phyloP scores from a whole-genome alignment of 73 alveolate genomes.

The Durusdinium trenchii region DNA sequence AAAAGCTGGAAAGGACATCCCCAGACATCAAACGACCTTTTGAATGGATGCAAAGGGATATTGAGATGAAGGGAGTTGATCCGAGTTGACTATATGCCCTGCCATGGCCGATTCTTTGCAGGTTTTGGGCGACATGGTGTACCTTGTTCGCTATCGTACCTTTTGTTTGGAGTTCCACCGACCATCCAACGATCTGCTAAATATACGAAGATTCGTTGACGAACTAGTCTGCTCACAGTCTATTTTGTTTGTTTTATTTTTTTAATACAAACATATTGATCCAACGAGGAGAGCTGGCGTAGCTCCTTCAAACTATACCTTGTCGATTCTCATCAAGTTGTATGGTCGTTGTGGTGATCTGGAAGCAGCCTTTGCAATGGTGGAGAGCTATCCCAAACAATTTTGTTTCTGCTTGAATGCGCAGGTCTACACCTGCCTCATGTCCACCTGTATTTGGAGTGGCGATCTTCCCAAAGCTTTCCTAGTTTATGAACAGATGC shows the following conservation, averaged over 20 bases:
- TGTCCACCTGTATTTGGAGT: slow-evolving; percentile 82
- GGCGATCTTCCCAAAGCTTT: slow-evolving; percentile 70
- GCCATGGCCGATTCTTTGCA: too few relatives aligned
- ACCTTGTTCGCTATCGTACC: background rate
- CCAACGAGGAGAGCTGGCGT: slow-evolving; percentile 77
- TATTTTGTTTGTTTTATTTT: background rate
- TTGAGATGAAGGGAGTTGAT: too few relatives aligned
- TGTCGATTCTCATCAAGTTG: slow-evolving; percentile 61
- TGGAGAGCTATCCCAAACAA: slow-evolving; percentile 64
- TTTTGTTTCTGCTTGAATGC: slow-evolving; percentile 39
- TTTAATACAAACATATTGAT: background rate
- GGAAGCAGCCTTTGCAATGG: slow-evolving; percentile 48
- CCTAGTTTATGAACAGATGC: slow-evolving; percentile 43
- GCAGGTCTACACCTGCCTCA: slow-evolving; percentile 81
- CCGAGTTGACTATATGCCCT: too few relatives aligned
- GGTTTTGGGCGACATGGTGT: slow-evolving; percentile 81
- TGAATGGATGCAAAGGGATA: too few relatives aligned
- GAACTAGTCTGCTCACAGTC: background rate
- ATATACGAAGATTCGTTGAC: background rate
- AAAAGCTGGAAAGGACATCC: too few relatives aligned
- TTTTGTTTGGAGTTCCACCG: background rate
- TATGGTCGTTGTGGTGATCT: slow-evolving; percentile 87
- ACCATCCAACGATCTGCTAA: background rate
- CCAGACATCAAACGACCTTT: too few relatives aligned
- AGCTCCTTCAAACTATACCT: slow-evolving; percentile 67